Evolutionary conservation across 345 rosid genomes (phyloP).

Genomic region (Brassica nigra): DNA sequence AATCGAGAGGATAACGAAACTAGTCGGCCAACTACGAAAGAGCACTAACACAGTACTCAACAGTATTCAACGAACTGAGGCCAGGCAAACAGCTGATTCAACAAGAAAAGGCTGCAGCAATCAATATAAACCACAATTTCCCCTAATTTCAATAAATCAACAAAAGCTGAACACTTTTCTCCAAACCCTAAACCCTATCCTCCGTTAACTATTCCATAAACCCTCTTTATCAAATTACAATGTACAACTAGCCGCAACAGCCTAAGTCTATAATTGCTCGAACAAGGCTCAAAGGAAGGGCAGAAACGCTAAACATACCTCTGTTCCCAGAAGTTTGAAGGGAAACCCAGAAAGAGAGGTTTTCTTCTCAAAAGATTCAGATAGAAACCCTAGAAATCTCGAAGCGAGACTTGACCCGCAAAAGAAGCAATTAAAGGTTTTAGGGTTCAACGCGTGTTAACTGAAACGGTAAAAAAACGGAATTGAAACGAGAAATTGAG

Average conservation of each 20-base stretch:
- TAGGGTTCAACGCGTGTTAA: slow-evolving; percentile 18
- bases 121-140: neutral
- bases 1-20: no score
- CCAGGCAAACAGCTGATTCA: neutral
- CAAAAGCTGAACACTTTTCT: slow-evolving; percentile 7
- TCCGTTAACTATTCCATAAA: slow-evolving; percentile 19
- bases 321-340: neutral
- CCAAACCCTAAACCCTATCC: slow-evolving; percentile 34
- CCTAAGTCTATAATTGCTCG: slow-evolving; percentile 12
- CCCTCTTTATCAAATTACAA: slow-evolving; percentile 6
- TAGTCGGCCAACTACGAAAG: no score
- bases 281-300: neutral
- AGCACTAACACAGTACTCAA: neutral
- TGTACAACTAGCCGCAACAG: neutral
- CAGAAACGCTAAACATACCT: slow-evolving; percentile 14
- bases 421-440: slow-evolving; percentile 9
- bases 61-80: neutral
- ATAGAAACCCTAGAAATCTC: slow-evolving; percentile 38
- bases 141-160: neutral
- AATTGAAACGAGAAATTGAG: slow-evolving; percentile 18
- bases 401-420: slow-evolving; percentile 24
- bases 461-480: slow-evolving; percentile 8
- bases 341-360: neutral
- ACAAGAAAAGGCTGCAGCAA: neutral
- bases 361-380: slow-evolving; percentile 22